Evolutionary conservation across 768 basidiomycete species (phyloP).

Genomic region (Podaxis sp.): DNA sequence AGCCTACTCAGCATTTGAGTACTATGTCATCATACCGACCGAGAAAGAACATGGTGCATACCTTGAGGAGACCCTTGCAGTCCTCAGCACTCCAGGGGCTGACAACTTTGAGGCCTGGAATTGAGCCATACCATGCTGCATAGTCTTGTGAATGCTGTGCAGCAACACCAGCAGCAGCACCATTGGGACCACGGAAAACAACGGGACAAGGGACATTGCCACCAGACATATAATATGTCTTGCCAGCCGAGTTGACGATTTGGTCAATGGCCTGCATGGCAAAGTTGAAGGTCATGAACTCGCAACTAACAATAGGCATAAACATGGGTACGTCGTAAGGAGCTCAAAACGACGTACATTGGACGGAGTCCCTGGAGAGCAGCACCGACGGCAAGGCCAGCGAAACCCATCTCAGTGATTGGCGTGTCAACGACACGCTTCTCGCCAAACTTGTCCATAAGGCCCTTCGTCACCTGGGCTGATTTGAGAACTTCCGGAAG

Average conservation of each 20-base stretch:
- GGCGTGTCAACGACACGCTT: constrained; percentile 97
- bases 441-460: constrained; percentile 99
- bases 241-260: constrained; percentile 99
- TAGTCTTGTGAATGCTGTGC: constrained; percentile 99
- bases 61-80: constrained; percentile 97
- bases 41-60: constrained; percentile 26
- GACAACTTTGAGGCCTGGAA: constrained; percentile 97
- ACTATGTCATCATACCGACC: background rate
- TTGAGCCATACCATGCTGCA: constrained; percentile 88
- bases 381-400: constrained; percentile 93
- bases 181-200: constrained; percentile 99
- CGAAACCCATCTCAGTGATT: constrained; percentile 98
- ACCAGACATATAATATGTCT: constrained; percentile 99
- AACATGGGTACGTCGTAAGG: constrained; percentile 14
- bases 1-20: constrained; percentile 43
- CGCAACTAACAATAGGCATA: constrained; percentile 59
- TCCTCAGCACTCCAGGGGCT: constrained; percentile 99
- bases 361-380: constrained; percentile 94
- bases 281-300: constrained; percentile 99
- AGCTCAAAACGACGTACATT: constrained; percentile 49
- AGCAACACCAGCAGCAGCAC: constrained; percentile 93
- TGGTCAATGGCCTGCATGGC: constrained; percentile 99
- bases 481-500: constrained; percentile 16
- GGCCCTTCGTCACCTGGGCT: constrained; percentile 89
- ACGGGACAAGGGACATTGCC: constrained; percentile 98